phyloP scores from a whole-genome alignment of 2,329 filamentous ascomycete species.

The Fusarium sp. region DNA sequence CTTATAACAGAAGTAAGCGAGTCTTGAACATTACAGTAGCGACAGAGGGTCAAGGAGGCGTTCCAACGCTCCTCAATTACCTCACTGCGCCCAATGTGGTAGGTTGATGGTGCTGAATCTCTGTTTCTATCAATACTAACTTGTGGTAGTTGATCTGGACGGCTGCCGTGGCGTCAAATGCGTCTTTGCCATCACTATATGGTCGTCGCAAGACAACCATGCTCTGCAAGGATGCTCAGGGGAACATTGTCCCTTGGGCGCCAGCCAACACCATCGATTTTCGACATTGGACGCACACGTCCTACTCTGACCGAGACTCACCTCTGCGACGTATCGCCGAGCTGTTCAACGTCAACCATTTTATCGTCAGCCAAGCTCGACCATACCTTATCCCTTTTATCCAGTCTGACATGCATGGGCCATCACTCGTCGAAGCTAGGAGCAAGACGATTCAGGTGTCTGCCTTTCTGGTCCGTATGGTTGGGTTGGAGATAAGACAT shows the following conservation, averaged over 20 bases:
- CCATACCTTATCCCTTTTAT: conserved; percentile 91
- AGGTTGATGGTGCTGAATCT: conserved; percentile 54
- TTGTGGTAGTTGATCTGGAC: conserved; percentile 78
- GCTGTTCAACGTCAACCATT: conserved; percentile 94
- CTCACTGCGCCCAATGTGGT: conserved; percentile 93
- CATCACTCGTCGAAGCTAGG: conserved; percentile 70
- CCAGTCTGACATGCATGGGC: conserved; percentile 82
- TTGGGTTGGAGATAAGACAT: conserved; percentile 83
- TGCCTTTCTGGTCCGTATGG: conserved; percentile 72
- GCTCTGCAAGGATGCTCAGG: conserved; percentile 81
- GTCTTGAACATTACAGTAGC: conserved; percentile 93
- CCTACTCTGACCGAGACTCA: conserved; percentile 73
- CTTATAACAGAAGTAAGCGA: conserved; percentile 85
- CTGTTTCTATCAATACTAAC: conserved; percentile 17
- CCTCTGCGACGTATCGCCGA: conserved; percentile 79
- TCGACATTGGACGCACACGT: conserved; percentile 75
- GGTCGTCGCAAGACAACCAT: conserved; percentile 73
- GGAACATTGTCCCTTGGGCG: conserved; percentile 80
- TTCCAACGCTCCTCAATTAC: conserved; percentile 90
- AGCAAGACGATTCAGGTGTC: conserved; percentile 69
- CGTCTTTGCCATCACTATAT: conserved; percentile 73
- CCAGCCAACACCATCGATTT: conserved; percentile 72
- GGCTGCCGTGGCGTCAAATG: conserved; percentile 81
- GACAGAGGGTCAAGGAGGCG: conserved; percentile 77
- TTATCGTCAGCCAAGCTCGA: conserved; percentile 91